Base-by-base conservation (phyloP, 192 early-diverging fungal species). In the Glomus cerebriforme region DNA sequence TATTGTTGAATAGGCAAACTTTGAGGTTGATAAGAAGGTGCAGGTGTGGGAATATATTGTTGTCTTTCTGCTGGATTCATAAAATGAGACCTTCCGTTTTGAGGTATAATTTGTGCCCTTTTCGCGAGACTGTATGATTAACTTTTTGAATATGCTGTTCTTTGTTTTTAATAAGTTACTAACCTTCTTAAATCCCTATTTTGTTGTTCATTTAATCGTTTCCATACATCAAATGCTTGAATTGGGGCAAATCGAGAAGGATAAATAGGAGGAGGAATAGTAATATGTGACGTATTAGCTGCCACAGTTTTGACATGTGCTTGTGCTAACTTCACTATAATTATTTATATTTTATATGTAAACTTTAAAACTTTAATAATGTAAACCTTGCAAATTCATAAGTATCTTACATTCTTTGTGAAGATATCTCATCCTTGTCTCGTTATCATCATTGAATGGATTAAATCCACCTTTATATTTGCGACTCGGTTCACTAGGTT, bases 321-420 rank as follows among this genome's bases (percentile, higher is more conserved):
- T 72, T 68, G 66, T 35, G 66, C 66, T 34, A 68, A 68, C n/a
- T 68, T 68, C 19, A 68, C 66, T 39, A 37, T 32, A 64, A 32
- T 64, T 64, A 26, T 31, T 64, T 17, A 24, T 8, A 32, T n/a
- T n/a, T n/a, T n/a, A n/a, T n/a, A 64, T 17, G 15, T 64, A n/a
- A 64, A 64, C 31, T 6, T n/a, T 3, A 64, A 26, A 12, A 64
- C n/a, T 15, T 9, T 15, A 9, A 15, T n/a, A 19, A 24, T 67
- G 17, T 4, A 22, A 22, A n/a, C n/a, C n/a, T n/a, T n/a, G n/a
- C n/a, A n/a, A 37, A 68, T 29, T 10, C 19, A n/a, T 59, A 19
- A 59, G 7, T 59, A 7, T 32, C 72, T 22, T 59, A 74, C 72
- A 59, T 59, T 54, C 58, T 35, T 59, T 37, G 17, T 34, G 72